Evolutionary conservation across 2,329 filamentous ascomycete genomes (phyloP).

Genomic region (Ambrosiella xylebori): DNA sequence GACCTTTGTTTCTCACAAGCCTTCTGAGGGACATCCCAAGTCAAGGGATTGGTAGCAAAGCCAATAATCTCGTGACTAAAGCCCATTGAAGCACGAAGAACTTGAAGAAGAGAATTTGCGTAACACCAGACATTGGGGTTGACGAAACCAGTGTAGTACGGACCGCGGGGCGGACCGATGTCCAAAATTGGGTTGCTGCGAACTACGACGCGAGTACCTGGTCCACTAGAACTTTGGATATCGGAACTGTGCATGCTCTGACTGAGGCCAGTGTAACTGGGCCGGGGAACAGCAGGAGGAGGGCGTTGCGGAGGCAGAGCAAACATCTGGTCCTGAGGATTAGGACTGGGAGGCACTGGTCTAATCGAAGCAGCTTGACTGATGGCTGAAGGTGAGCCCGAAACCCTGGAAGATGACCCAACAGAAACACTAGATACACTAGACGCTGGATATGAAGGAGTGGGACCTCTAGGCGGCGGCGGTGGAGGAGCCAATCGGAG

Average conservation of each 20-base stretch:
- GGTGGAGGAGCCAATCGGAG: not conserved
- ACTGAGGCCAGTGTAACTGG: slow-evolving; percentile 24
- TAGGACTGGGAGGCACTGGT: slow-evolving; percentile 3
- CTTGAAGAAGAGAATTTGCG: slow-evolving; percentile 80
- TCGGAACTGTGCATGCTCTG: slow-evolving; percentile 7
- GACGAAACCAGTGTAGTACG: slow-evolving; percentile 44
- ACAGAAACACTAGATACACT: not conserved
- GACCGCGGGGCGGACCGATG: slow-evolving; percentile 17
- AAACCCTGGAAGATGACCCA: not conserved
- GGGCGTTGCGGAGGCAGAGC: slow-evolving; percentile 13
- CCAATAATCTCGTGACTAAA: slow-evolving; percentile 49
- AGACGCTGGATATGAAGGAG: not conserved
- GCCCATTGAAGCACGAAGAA: slow-evolving; percentile 54
- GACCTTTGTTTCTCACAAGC: slow-evolving; percentile 34
- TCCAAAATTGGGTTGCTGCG: not conserved
- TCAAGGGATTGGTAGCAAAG: slow-evolving; percentile 36
- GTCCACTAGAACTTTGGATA: slow-evolving; percentile 19
- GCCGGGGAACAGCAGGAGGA: slow-evolving; percentile 60
- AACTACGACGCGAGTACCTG: not conserved
- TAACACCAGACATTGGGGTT: slow-evolving; percentile 81
- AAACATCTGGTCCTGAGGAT: slow-evolving; percentile 10
- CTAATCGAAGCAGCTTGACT: slow-evolving; percentile 16
- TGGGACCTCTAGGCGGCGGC: not conserved
- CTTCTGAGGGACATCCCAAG: slow-evolving; percentile 53
- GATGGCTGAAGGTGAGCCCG: slow-evolving; percentile 13